Percentiles rank a stretch among this genome's conserved stretches.
phyloP scores from a whole-genome alignment of 768 basidiomycete genomes.

The Serendipita sp. region DNA sequence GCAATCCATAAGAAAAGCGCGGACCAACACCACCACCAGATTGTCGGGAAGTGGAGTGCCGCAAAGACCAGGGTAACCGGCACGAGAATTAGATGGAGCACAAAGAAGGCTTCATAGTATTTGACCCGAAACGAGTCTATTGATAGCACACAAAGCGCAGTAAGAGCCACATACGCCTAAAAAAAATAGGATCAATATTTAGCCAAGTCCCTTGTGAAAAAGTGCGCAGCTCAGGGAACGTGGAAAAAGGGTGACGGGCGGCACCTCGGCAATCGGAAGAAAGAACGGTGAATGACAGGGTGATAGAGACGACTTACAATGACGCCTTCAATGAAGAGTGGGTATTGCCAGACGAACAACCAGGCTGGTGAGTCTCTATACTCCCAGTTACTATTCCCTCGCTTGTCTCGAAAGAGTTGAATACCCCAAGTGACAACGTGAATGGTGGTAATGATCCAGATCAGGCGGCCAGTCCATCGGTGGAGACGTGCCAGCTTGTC shows the following conservation, averaged over 20 bases:
- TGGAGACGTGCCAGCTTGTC: conserved; percentile 63
- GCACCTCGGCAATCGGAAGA: background rate
- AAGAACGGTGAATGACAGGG: background rate
- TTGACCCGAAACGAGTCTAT: conserved; percentile 32
- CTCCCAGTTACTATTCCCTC: conserved; percentile 23
- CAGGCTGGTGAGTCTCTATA: conserved; percentile 15
- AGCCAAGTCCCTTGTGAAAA: background rate
- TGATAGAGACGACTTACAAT: conserved; percentile 21
- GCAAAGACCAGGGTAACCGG: conserved; percentile 43
- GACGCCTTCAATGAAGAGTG: conserved; percentile 45
- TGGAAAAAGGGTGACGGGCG: background rate
- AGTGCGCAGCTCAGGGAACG: background rate
- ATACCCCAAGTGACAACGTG: conserved; percentile 58
- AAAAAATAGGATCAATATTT: background rate
- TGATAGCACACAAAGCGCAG: conserved; percentile 36
- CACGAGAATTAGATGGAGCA: conserved; percentile 44
- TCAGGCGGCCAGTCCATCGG: conserved; percentile 50
- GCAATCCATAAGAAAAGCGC: conserved; percentile 45
- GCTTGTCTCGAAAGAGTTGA: conserved; percentile 39
- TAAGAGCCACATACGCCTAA: conserved; percentile 42
- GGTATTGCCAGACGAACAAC: conserved; percentile 39
- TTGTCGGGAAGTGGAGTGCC: conserved; percentile 49
- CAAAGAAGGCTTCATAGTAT: conserved; percentile 51
- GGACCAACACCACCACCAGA: conserved; percentile 53
- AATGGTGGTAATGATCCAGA: conserved; percentile 43